Conservation (phyloP, 2,329 filamentous ascomycete species). For the Mariannaea elegans region DNA sequence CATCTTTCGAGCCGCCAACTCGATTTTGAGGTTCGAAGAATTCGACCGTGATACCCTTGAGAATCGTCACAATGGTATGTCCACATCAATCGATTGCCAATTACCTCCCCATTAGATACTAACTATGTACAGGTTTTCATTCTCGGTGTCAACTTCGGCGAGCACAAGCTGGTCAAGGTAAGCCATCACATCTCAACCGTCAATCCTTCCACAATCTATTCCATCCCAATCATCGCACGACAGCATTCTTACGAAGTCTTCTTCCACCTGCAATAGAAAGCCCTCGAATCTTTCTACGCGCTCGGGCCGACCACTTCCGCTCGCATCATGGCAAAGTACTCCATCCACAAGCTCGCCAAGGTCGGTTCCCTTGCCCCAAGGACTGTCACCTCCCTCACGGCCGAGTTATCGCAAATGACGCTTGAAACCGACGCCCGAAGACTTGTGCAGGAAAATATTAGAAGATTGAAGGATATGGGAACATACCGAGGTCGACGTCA, state of each 20-base stretch:
- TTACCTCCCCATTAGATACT: background rate
- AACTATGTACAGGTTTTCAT: slow-evolving; percentile 74
- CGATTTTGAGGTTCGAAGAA: slow-evolving; percentile 29
- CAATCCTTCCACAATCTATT: slow-evolving; percentile 2
- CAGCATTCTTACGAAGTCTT: slow-evolving; percentile 21
- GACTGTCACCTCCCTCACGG: slow-evolving; percentile 83
- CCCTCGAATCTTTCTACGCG: slow-evolving; percentile 86
- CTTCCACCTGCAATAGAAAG: slow-evolving; percentile 58
- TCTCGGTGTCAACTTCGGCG: slow-evolving; percentile 85
- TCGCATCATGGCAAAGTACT: slow-evolving; percentile 86
- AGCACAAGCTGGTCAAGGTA: slow-evolving; percentile 85
- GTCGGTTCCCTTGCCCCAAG: slow-evolving; percentile 78
- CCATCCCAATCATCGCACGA: background rate
- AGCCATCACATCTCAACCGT: slow-evolving; percentile 33
- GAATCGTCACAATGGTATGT: slow-evolving; percentile 37
- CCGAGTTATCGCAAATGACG: slow-evolving; percentile 88
- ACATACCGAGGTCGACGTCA: slow-evolving; percentile 89
- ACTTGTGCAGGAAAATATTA: slow-evolving; percentile 84
- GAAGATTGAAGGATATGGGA: slow-evolving; percentile 87
- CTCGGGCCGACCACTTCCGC: slow-evolving; percentile 75
- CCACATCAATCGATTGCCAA: background rate
- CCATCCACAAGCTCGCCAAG: slow-evolving; percentile 84
- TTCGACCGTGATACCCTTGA: slow-evolving; percentile 32
- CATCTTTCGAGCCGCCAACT: slow-evolving; percentile 16
- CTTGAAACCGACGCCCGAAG: slow-evolving; percentile 89